Base-by-base conservation (phyloP, 495 filamentous ascomycete species). In the Aspergillus ellipticus region DNA sequence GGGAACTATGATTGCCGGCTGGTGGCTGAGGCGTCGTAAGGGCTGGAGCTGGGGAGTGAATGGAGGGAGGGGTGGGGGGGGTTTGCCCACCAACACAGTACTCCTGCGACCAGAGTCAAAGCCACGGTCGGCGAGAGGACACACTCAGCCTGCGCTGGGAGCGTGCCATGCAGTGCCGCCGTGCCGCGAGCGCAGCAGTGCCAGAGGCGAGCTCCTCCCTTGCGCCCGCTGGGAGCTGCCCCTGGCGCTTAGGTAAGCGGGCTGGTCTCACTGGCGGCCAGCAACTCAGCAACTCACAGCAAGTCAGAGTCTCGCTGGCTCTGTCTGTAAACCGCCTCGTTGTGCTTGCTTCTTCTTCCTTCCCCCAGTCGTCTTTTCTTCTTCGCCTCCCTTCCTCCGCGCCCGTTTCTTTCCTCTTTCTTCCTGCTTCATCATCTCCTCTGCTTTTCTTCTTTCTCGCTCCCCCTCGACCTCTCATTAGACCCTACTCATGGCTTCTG, bases 401-500 rank as follows among this genome's bases (percentile, higher is more conserved):
- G 15, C 57, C 59, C 61, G 63, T 51, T 60, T 52, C 57, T 55
- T 56, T 61, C 56, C 62, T 47, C 55, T 64, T 56, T 58, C 51
- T 55, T 55, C 56, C 45, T 57, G 63, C 56, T 41, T 53, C 55
- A 53, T 59, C 62, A 28, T 28, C 24, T 28, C 58, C 55, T 62
- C 65, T 51, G 49, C 39, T 60, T 57, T 61, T 53, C 58, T 28
- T 58, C 58, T 53, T 54, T 42, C 49, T 60, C 53, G 51, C 1
- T 45, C 21, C 33, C 58, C 55, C 35, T 59, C 49, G 48, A 47
- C 55, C 61, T 62, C 54, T 43, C 45, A 57, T 62, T 50, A 49
- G 37, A 20, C 45, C 55, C 56, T 60, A 61, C 63, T 56, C 68
- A 83, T 83, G 80, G 78, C 80, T 76, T 81, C 80, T 62, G 79